Evolutionary conservation across 2,329 filamentous ascomycete species (phyloP), one percentile per base, ranked within the genome.

Genomic region (Hypomyces rosellus): DNA sequence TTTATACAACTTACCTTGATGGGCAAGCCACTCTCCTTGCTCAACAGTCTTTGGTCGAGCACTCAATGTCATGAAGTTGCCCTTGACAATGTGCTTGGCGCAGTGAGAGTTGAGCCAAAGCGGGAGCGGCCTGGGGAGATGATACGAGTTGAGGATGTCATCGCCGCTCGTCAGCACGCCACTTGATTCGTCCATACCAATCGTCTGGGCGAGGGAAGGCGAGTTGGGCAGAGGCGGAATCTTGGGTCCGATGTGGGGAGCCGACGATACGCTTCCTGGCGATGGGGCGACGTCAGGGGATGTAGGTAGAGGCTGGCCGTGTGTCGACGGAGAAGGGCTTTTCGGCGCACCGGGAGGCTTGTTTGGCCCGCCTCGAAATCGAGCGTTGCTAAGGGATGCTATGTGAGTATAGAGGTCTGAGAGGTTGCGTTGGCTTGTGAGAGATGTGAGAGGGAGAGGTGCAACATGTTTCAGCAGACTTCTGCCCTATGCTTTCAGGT

Each of bases 61-160:
- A 62, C 91, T 95, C 53, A 97, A 73, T 11, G 92, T 96, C 85
- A 96, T 89, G 66, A 97, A 96, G 73, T 96, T 97, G 53, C 92
- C 92, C 74, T 92, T 95, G 63, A 96, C 91, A 57, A 96, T 95
- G 63, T 95, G 84, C 65, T 86, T 88, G 49, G 87, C 85, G 65
- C 88, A 86, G 54, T 82, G 73, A 50, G 85, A 78, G 62, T 88
- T 85, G 62, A 90, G 81, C 82, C 88, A 90, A 54, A 88, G 72
- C 14, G 88, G 88, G 53, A 83, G 73, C 33, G 81, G 80, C 38
- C 81, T 77, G 52, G 85, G 85, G 53, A 88, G 74, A 59, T 85
- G 81, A 63, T 84, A 84, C 12, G 74, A 73, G 58, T 73, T 72
- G 57, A 84, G 74, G 46, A 79, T 66, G 50, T 81, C 78, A 59